Conservation (phyloP, 2,329 filamentous ascomycete genomes). For the Diaporthe nobilis region DNA sequence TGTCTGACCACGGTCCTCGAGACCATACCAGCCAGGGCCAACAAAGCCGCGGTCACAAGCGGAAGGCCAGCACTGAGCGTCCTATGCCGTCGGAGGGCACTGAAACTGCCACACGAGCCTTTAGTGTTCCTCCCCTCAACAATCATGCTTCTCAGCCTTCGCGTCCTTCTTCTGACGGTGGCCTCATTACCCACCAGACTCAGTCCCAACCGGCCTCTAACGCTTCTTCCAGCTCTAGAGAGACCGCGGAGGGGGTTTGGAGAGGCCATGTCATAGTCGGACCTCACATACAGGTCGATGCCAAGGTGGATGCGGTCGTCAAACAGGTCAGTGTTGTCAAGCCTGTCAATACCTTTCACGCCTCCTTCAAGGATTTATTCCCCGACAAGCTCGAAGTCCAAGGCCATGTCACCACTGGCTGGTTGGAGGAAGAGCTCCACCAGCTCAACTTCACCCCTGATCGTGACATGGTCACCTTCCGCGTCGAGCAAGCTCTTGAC, state of each 20-base stretch:
- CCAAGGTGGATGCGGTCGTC: fast-evolving
- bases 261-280: not conserved
- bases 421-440: fast-evolving
- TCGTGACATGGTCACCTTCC: not conserved
- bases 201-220: too few relatives aligned
- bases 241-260: not conserved
- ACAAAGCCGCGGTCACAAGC: not conserved
- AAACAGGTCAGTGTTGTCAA: not conserved
- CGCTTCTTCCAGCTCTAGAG: too few relatives aligned
- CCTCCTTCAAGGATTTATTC: not conserved
- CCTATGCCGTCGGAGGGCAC: not conserved
- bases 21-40: not conserved
- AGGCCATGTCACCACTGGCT: too few relatives aligned
- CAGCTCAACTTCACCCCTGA: fast-evolving
- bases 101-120: not conserved
- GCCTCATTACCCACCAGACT: too few relatives aligned
- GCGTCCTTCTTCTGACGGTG: too few relatives aligned
- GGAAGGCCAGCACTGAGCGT: not conserved
- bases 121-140: not conserved
- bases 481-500: not conserved
- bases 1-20: not conserved
- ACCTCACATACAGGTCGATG: fast-evolving
- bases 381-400: not conserved
- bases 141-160: too few relatives aligned
- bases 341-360: not conserved